Evolutionary conservation across 306 rosid species (phyloP).

Genomic region (Dalbergia oliveri): DNA sequence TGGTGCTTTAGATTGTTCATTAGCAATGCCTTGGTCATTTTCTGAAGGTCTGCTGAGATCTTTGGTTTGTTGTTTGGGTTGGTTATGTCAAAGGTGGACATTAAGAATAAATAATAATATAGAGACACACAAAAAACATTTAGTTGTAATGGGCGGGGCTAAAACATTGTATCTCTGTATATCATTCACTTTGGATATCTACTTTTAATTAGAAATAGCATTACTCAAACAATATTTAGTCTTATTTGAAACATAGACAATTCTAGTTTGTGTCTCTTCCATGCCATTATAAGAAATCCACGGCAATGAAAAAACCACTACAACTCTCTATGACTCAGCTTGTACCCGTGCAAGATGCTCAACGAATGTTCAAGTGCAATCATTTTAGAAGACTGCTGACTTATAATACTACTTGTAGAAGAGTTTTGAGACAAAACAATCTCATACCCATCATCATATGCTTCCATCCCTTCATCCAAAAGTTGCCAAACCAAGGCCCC

Average conservation of each 20-base stretch:
- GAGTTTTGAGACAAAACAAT: constrained; percentile 57
- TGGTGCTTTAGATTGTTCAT: too few species aligned
- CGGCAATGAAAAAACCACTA: neutral
- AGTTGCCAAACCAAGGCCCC: constrained; percentile 68
- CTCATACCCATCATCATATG: constrained; percentile 57
- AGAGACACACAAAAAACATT: too few species aligned
- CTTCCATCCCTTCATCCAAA: constrained; percentile 60
- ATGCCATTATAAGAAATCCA: neutral
- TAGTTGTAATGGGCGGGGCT: too few species aligned
- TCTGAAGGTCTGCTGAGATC: too few species aligned
- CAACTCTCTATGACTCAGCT: neutral
- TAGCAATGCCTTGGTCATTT: too few species aligned
- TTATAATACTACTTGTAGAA: constrained; percentile 47
- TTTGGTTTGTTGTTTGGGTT: too few species aligned
- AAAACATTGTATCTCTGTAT: too few species aligned
- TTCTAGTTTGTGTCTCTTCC: neutral
- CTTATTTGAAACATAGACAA: neutral
- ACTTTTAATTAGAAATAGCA: too few species aligned
- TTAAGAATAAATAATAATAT: too few species aligned
- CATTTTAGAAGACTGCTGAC: constrained; percentile 60
- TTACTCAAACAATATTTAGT: too few species aligned
- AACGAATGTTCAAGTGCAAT: constrained; percentile 41
- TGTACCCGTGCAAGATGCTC: neutral
- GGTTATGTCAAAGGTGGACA: too few species aligned
- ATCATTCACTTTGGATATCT: neutral